Conservation (phyloP, 306 rosid species). For the Ochetophila trinervis region DNA sequence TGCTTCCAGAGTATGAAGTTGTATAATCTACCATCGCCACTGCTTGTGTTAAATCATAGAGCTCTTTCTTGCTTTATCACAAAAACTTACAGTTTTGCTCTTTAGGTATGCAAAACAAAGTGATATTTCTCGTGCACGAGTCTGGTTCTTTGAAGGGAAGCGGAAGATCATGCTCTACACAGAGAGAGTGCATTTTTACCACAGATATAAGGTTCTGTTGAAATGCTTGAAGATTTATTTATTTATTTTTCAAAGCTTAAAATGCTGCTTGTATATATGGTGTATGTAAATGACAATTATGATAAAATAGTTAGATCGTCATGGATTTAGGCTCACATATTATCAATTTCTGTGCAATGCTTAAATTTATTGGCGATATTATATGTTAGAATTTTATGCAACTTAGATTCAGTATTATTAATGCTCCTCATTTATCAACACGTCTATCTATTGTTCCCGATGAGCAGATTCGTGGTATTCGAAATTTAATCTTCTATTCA, state of each 20-base stretch:
- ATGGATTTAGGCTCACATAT: neutral
- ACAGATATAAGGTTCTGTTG: constrained; percentile 72
- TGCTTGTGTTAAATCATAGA: constrained; percentile 12
- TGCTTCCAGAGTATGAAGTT: constrained; percentile 86
- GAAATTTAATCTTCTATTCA: constrained; percentile 69
- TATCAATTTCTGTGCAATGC: too few species aligned
- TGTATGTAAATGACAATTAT: neutral
- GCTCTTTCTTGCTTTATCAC: neutral
- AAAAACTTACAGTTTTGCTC: too few species aligned
- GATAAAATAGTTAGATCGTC: neutral
- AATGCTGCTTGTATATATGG: neutral
- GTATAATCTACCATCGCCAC: constrained; percentile 3
- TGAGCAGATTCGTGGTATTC: constrained; percentile 77
- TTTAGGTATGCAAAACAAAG: constrained; percentile 74
- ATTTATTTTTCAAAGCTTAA: neutral
- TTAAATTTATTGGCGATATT: too few species aligned
- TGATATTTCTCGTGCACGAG: constrained; percentile 80
- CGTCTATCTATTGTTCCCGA: constrained; percentile 17
- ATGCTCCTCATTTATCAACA: constrained; percentile 1
- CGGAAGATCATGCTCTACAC: constrained; percentile 87
- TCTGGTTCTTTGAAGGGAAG: constrained; percentile 73
- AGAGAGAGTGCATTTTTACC: constrained; percentile 88
- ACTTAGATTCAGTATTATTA: neutral
- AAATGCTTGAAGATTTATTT: neutral
- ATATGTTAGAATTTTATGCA: neutral